phyloP scores from a whole-genome alignment of 2,329 filamentous ascomycete species.

The Arthrobotrys megalospora region DNA sequence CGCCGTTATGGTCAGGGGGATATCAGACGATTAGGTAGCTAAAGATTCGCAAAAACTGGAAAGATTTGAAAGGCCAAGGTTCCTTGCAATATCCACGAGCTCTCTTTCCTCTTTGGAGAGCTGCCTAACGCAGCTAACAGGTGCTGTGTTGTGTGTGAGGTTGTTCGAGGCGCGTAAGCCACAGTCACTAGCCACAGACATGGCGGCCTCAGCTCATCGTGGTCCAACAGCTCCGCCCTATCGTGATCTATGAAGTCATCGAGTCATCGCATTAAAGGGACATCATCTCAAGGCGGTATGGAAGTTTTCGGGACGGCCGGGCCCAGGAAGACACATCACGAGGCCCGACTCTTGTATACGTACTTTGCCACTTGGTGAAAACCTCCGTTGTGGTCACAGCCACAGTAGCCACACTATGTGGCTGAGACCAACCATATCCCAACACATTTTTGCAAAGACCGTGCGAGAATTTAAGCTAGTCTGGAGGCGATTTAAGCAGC shows the following conservation, averaged over 20 bases:
- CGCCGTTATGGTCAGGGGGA: conserved; percentile 26
- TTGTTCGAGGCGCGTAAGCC: conserved; percentile 25
- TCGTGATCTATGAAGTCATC: conserved; percentile 24
- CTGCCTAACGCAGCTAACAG: conserved; percentile 22
- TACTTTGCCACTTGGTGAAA: conserved; percentile 45
- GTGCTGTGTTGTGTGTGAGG: conserved; percentile 9
- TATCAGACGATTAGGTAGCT: conserved; percentile 46
- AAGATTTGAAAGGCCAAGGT: conserved; percentile 26
- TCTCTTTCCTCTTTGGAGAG: conserved; percentile 51
- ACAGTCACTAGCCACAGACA: conserved; percentile 36
- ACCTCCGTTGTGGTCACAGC: conserved; percentile 28
- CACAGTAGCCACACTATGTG: conserved; percentile 45
- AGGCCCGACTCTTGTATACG: conserved; percentile 9
- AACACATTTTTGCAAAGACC: conserved; percentile 4
- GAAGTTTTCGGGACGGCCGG: conserved; percentile 31
- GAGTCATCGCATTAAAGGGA: neutral
- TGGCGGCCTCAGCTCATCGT: conserved; percentile 31
- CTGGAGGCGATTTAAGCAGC: neutral
- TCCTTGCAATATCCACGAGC: conserved; percentile 34
- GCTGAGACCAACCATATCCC: conserved; percentile 27
- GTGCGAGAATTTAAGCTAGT: conserved; percentile 12
- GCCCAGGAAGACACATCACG: conserved; percentile 3
- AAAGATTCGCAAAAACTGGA: conserved; percentile 5
- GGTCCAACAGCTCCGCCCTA: conserved; percentile 10
- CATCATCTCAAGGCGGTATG: conserved; percentile 8